Conservation (phyloP, 768 basidiomycete genomes). For the Boletus speciosus region DNA sequence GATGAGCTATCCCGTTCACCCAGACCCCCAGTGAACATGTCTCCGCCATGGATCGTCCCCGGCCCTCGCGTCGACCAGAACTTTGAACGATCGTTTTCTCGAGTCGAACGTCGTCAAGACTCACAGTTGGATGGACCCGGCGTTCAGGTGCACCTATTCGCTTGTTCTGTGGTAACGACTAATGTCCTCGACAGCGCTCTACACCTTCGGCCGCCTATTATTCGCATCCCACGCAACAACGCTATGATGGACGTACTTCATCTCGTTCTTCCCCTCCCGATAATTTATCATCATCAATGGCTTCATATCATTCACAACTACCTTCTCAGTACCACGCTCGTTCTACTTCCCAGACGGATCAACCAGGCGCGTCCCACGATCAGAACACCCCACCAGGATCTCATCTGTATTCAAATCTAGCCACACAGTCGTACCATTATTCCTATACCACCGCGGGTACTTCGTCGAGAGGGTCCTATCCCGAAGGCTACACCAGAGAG, state of each 20-base stretch:
- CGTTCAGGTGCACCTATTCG: constrained; percentile 25
- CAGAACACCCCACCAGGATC: constrained; percentile 25
- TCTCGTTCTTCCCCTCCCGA: constrained; percentile 17
- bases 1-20: constrained; percentile 48
- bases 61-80: constrained; percentile 34
- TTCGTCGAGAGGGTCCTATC: constrained; percentile 23
- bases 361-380: constrained; percentile 27
- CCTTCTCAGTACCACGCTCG: constrained; percentile 23
- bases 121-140: constrained; percentile 27
- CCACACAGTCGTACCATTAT: constrained; percentile 20
- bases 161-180: background rate
- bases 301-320: constrained; percentile 21
- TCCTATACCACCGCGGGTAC: constrained; percentile 10
- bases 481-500: constrained; percentile 15
- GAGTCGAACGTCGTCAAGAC: constrained; percentile 25
- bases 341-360: constrained; percentile 28
- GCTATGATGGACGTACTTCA: constrained; percentile 24
- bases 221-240: constrained; percentile 22
- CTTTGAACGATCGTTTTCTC: constrained; percentile 24
- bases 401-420: constrained; percentile 22
- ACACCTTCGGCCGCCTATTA: constrained; percentile 18
- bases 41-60: constrained; percentile 44
- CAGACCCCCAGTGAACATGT: constrained; percentile 37
- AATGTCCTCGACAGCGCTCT: constrained; percentile 20
- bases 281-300: constrained; percentile 22